Evolutionary conservation across 2,329 filamentous ascomycete species (phyloP), one percentile per base, ranked within the genome.

Genomic region (Lasiodiplodia sp.): DNA sequence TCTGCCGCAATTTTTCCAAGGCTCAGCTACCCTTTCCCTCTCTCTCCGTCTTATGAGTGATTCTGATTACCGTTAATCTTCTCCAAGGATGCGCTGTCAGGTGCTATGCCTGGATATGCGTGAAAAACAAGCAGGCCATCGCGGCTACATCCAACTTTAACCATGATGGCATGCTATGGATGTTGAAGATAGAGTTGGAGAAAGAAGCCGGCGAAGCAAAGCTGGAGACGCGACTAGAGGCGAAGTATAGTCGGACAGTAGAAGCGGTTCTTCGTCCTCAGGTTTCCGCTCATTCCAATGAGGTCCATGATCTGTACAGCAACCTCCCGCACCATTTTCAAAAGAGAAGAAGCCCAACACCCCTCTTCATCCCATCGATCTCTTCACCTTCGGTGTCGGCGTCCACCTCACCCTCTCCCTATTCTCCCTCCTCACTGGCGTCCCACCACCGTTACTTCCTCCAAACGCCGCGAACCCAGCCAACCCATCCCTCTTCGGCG

Each of bases 401-500:
- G 76, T 76, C 77, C 76, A 78, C 66, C 72, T 63, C 67, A 72
- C 18, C 57, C 66, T 56, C 34, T 44, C 66, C 71, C 58, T 28
- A 51, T 69, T 28, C 65, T 58, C 55, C n/a, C 51, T 63, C 21
- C 63, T 53, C 56, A 68, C 25, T 71, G 53, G 67, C 58, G 51
- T 44, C 47, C 21, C 44, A 83, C 67, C 68, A 78, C 31, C 72
- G 74, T 28, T 6, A 28, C 28, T 28, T 6, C 71, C 72, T 31
- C 69, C 58, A 28, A 64, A 68, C 25, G 68, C 75, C 76, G 62
- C 73, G 76, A 69, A 77, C 75, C 74, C 73, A 71, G 68, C 75
- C 77, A 60, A 72, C 76, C 69, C 78, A 74, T 74, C 81, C 85
- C 56, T 31, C 57, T n/a, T 56, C 37, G 67, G 58, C 49, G 67